A percentile compares a stretch with the other conserved stretches of the same genome.
Conservation (phyloP, 2,329 filamentous ascomycete species). For the Paracamarosporium sp. region DNA sequence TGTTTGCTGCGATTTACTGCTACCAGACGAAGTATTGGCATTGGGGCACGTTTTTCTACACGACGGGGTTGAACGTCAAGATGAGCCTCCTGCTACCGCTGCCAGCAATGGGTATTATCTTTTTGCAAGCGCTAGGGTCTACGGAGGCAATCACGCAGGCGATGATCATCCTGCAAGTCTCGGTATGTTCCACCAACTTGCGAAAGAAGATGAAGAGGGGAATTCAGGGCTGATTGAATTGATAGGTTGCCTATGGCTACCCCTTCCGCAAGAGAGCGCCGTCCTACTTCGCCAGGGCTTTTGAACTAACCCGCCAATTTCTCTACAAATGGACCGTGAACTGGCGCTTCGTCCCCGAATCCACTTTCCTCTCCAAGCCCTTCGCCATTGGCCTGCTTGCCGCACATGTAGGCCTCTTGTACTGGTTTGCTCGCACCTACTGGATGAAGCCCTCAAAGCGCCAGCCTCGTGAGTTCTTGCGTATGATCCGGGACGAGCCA, state of each 20-base stretch:
- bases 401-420: constrained; percentile 70
- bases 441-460: constrained; percentile 76
- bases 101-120: constrained; percentile 78
- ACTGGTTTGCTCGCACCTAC: constrained; percentile 68
- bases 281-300: constrained; percentile 82
- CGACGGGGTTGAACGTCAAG: constrained; percentile 85
- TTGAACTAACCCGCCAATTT: constrained; percentile 90
- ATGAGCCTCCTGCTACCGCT: constrained; percentile 88
- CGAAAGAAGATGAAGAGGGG: not conserved
- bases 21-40: constrained; percentile 80
- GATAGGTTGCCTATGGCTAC: constrained; percentile 60
- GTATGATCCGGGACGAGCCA: constrained; percentile 53
- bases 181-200: constrained; percentile 61
- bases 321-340: constrained; percentile 99
- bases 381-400: constrained; percentile 74
- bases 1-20: constrained; percentile 81
- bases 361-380: constrained; percentile 72
- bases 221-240: constrained; percentile 16
- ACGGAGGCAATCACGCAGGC: constrained; percentile 70
- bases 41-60: constrained; percentile 74
- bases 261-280: constrained; percentile 73
- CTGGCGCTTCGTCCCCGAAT: constrained; percentile 93
- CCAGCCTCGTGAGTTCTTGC: constrained; percentile 62
- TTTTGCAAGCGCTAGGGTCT: constrained; percentile 77
- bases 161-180: constrained; percentile 76